Percentiles rank a stretch among this genome's conserved stretches.
phyloP scores from a whole-genome alignment of 108 stramenopile genomes.

The Cyclotella sp. region DNA sequence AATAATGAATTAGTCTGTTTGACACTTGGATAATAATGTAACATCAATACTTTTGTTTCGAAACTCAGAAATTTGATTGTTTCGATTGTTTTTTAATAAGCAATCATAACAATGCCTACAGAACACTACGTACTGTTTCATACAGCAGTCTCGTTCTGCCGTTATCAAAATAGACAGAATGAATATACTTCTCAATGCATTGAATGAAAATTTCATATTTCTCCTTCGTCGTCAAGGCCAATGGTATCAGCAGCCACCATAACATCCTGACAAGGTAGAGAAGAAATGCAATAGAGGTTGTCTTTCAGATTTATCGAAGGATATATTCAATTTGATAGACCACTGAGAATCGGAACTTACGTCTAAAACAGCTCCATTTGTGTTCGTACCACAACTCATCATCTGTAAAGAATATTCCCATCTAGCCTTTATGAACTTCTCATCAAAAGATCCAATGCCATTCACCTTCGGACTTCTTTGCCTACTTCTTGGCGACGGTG shows the following conservation, averaged over 20 bases:
- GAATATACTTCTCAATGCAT: neutral
- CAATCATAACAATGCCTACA: no score
- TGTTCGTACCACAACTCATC: slow-evolving; percentile 10
- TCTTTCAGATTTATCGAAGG: neutral
- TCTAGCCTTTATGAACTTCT: slow-evolving; percentile 32
- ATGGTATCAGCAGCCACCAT: slow-evolving; percentile 17
- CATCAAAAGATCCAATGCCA: slow-evolving; percentile 20
- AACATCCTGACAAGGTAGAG: neutral
- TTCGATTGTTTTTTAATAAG: no score
- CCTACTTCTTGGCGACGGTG: slow-evolving; percentile 1
- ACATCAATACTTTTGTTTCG: neutral
- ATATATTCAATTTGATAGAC: neutral
- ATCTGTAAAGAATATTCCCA: slow-evolving; percentile 41
- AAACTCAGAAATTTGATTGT: no score
- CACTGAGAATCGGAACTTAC: slow-evolving; percentile 11
- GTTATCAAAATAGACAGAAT: neutral
- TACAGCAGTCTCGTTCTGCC: no score
- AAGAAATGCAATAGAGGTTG: neutral
- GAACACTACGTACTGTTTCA: no score
- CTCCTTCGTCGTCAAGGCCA: slow-evolving; percentile 21
- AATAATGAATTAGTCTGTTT: neutral
- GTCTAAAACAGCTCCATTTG: slow-evolving; percentile 12
- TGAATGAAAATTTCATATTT: slow-evolving; percentile 2
- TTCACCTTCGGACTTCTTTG: slow-evolving; percentile 2
- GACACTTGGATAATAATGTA: neutral